Conservation (phyloP, 768 basidiomycete genomes). For the Rhizopogon vulgaris region DNA sequence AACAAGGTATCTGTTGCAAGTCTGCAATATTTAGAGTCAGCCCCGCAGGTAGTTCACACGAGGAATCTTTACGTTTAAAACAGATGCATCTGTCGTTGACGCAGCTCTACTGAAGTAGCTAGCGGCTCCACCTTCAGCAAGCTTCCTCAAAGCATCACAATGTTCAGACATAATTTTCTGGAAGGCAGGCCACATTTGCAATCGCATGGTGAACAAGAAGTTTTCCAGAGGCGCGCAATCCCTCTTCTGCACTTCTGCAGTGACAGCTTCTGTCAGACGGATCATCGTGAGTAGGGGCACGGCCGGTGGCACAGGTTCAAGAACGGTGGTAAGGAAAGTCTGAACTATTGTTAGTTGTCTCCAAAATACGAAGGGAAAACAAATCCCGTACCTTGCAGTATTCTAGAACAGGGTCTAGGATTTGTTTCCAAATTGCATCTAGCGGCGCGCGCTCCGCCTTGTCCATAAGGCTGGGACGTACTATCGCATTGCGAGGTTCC, state of each 20-base stretch:
- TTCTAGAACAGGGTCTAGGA: slow-evolving; percentile 86
- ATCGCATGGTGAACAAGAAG: slow-evolving; percentile 72
- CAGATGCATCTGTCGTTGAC: slow-evolving; percentile 60
- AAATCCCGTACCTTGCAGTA: slow-evolving; percentile 63
- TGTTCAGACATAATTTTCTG: slow-evolving; percentile 85
- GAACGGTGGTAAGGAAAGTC: slow-evolving; percentile 60
- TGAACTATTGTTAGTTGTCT: slow-evolving; percentile 20
- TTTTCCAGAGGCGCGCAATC: slow-evolving; percentile 75
- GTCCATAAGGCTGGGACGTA: slow-evolving; percentile 28
- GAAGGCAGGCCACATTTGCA: slow-evolving; percentile 92
- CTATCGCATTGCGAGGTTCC: slow-evolving; percentile 10
- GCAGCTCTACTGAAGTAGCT: slow-evolving; percentile 60
- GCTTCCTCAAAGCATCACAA: slow-evolving; percentile 72
- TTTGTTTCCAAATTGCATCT: slow-evolving; percentile 80
- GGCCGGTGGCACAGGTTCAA: slow-evolving; percentile 71
- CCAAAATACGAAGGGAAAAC: not conserved
- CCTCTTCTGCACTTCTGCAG: slow-evolving; percentile 69
- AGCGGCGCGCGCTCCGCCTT: slow-evolving; percentile 59
- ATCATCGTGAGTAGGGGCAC: slow-evolving; percentile 87
- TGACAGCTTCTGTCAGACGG: slow-evolving; percentile 77
- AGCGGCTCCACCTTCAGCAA: slow-evolving; percentile 64
- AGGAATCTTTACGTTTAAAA: slow-evolving; percentile 46
- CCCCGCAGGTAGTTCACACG: not conserved
- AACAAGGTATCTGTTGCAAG: slow-evolving; percentile 70
- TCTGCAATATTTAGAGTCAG: slow-evolving; percentile 27